Base-by-base conservation (phyloP, 225 moss, liverwort and hornwort species). In the Straminergon stramineum region DNA sequence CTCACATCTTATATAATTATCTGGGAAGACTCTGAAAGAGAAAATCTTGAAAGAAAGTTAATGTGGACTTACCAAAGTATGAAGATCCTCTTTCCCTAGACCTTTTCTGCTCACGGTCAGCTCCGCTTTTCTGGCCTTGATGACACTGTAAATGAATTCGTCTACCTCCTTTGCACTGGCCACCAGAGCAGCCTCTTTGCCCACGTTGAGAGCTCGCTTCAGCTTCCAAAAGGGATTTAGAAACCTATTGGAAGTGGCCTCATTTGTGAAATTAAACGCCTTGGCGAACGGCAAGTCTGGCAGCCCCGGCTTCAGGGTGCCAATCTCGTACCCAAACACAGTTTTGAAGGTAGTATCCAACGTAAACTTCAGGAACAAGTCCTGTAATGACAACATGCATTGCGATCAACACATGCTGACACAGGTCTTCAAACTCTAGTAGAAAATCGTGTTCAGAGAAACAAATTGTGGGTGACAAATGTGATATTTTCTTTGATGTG, bases 321-420 rank as follows among this genome's bases (percentile, higher is more conserved):
- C 95, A 28, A 98, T 93, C 60, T 97, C 95, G 60, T 94, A 94
- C 21, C 97, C 97, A 56, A 98, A 98, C 24, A 96, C 93, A 30
- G 96, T 92, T 89, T 95, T 98, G 87, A 96, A 96, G 58, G 95
- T 97, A 11, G 97, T 93, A 79, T 98, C 96, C 81, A 96, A 81
- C 10, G 98, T 96, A 58, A 97, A 88, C 84, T 90, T 92, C 92
- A 91, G 86, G 76, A 91, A 91, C 76, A 93, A 84, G 65, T 92
- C 93, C 92, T 93, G 90, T 18, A 5, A 37, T 26, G 23, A 7
- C 57, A 41, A 60, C 35, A 24, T 16, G 51, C 65, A 48, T 45
- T 34, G 11, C 43, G 32, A 34, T 53, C 67, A 57, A 28, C 27
- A 73, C 28, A 27, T 28, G 10, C 27, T 43, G 9, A 43, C 17